A percentile compares a stretch with the other conserved stretches of the same genome.
Evolutionary conservation across 176 grass and related monocot genomes (phyloP).

Genomic region (Triticum dicoccoides): DNA sequence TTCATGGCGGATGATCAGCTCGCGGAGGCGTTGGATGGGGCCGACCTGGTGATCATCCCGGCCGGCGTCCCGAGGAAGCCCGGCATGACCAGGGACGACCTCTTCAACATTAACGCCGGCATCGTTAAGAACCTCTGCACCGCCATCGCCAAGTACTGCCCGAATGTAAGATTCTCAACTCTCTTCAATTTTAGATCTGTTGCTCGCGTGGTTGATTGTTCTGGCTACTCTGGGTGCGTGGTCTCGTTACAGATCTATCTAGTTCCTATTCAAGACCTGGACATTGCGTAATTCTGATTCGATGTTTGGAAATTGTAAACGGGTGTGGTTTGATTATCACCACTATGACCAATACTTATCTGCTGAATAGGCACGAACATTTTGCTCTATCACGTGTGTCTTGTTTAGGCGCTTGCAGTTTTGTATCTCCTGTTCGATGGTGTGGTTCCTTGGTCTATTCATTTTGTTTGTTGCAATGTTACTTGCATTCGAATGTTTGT

Average conservation of each 20-base stretch:
- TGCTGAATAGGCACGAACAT: neutral
- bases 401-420: neutral
- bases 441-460: neutral
- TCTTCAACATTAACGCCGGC: conserved; percentile 59
- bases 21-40: conserved; percentile 37
- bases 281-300: neutral
- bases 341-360: neutral
- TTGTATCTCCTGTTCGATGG: neutral
- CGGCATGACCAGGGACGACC: conserved; percentile 53
- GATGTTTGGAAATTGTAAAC: neutral
- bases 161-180: conserved; percentile 33
- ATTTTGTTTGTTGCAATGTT: neutral
- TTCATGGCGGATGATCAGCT: conserved; percentile 44
- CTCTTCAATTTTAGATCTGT: neutral
- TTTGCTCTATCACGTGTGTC: neutral
- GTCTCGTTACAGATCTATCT: neutral
- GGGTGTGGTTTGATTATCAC: neutral
- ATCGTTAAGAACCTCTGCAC: conserved; percentile 59
- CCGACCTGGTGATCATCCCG: conserved; percentile 50
- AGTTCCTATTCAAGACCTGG: conserved; percentile 4
- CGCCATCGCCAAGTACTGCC: conserved; percentile 55
- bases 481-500: neutral
- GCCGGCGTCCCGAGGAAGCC: conserved; percentile 60
- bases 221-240: neutral
- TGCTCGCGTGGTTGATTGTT: neutral